Conservation (phyloP, 805 yeast species). For the Pichia occidentalis region DNA sequence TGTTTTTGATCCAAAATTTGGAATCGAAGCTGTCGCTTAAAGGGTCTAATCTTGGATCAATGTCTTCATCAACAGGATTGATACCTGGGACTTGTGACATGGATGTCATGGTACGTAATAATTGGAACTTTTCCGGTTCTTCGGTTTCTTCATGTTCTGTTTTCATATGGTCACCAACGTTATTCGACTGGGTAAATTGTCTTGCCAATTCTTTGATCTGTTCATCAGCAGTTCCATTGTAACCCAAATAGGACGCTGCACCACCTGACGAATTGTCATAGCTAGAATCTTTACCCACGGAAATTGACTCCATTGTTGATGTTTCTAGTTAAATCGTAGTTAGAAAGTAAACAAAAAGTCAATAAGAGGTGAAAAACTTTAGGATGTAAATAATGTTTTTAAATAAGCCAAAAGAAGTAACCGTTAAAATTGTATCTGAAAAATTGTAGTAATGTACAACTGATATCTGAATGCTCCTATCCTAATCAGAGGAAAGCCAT, state of each 20-base stretch:
- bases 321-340: too few relatives aligned
- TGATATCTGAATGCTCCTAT: too few relatives aligned
- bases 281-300: conserved; percentile 21
- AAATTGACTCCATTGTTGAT: conserved; percentile 19
- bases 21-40: conserved; percentile 51
- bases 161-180: neutral
- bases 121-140: conserved; percentile 11
- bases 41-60: conserved; percentile 50
- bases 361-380: neutral
- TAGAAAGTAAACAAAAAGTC: neutral
- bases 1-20: conserved; percentile 61
- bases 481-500: too few relatives aligned
- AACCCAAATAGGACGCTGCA: conserved; percentile 30
- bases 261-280: conserved; percentile 8
- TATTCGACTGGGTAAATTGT: conserved; percentile 24
- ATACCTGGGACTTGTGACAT: conserved; percentile 50
- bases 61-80: conserved; percentile 27
- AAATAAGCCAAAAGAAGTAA: too few relatives aligned
- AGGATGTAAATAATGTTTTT: too few relatives aligned
- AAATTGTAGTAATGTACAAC: too few relatives aligned
- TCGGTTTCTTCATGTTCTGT: conserved; percentile 3
- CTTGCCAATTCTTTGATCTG: conserved; percentile 40
- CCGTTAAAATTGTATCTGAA: too few relatives aligned
- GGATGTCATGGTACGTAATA: conserved; percentile 36
- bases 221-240: conserved; percentile 27